Percentiles rank a stretch among this genome's conserved stretches.
Evolutionary conservation across 2,329 filamentous ascomycete genomes (phyloP).

Genomic region (Xylariaceae sp.): DNA sequence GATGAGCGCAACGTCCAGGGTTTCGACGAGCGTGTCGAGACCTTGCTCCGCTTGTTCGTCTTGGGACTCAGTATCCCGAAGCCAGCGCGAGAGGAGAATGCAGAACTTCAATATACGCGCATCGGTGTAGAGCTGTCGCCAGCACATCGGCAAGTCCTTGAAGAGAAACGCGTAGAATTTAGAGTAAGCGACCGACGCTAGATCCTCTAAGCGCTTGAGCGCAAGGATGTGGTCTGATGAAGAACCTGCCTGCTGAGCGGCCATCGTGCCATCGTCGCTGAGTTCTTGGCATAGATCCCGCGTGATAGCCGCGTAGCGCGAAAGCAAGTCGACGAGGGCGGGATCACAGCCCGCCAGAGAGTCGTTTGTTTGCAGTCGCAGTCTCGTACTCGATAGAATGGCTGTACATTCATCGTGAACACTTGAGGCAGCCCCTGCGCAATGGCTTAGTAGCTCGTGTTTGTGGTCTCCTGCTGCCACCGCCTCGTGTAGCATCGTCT

Average conservation of each 20-base stretch:
- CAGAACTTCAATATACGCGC: conserved; percentile 62
- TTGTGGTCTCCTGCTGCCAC: too few relatives aligned
- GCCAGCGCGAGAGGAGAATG: conserved; percentile 26
- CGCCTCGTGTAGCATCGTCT: too few relatives aligned
- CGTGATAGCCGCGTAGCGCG: conserved; percentile 20
- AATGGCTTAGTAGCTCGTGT: too few relatives aligned
- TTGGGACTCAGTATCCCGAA: neutral
- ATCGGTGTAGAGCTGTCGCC: conserved; percentile 70
- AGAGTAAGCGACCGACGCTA: conserved; percentile 56
- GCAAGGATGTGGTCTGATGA: conserved; percentile 24
- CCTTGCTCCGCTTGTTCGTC: neutral
- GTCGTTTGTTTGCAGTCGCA: neutral
- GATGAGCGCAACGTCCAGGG: conserved; percentile 73
- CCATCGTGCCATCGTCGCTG: too few relatives aligned
- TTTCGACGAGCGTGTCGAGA: conserved; percentile 56
- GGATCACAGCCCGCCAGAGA: conserved; percentile 22
- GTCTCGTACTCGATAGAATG: too few relatives aligned
- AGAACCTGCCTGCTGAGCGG: too few relatives aligned
- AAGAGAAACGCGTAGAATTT: conserved; percentile 70
- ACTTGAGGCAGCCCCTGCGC: too few relatives aligned
- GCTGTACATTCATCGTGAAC: too few relatives aligned
- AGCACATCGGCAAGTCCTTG: conserved; percentile 61
- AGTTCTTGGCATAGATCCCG: neutral
- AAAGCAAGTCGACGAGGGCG: conserved; percentile 26
- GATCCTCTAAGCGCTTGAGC: conserved; percentile 47